Evolutionary conservation across 2,329 filamentous ascomycete species (phyloP), one percentile per base, ranked within the genome.

Genomic region (Curvularia eragrostidis): DNA sequence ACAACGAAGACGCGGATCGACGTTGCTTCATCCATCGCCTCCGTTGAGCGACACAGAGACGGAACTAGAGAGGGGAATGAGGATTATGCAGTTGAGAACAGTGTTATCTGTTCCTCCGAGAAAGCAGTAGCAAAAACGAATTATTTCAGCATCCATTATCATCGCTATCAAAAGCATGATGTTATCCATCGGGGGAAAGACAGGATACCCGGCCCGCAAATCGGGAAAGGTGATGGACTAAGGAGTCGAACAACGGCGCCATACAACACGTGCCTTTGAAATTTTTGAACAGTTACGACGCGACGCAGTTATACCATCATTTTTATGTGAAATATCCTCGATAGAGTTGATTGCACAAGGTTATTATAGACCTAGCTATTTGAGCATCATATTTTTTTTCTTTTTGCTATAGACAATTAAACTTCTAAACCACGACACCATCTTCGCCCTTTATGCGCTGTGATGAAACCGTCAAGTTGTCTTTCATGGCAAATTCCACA

Each of bases 11-110:
- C 47, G 48, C 6, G 18, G 26, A n/a, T 61, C 58, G 18, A 61
- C 58, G 8, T 32, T 61, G 12, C 58, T 71, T 6, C 68, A 69
- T 48, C 68, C 68, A 10, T 70, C 68, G 6, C 46, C 58, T 12
- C 66, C 66, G 23, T 19, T 34, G 3, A 52, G 18, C 36, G 54
- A 52, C 5, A 7, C 3, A 21, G 2, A n/a, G 3, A 15, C 12
- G 3, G 15, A 32, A 13, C 1, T 12, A 15, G 24, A n/a, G 13
- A 43, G 15, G 13, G 24, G 15, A 6, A 26, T 43, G 23, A 21
- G 23, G 13, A 36, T 7, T 9, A 18, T 5, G 5, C 42, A 48
- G 28, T 28, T 53, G 0, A 56, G 43, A 12, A 56, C 54, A 12
- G 28, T 56, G 34, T 26, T 56, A 26, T 53, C 26, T n/a, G 18